A percentile compares a stretch with the other conserved stretches of the same genome.
Conservation (phyloP, 2,329 filamentous ascomycete genomes). For the Fusarium lateritium region DNA sequence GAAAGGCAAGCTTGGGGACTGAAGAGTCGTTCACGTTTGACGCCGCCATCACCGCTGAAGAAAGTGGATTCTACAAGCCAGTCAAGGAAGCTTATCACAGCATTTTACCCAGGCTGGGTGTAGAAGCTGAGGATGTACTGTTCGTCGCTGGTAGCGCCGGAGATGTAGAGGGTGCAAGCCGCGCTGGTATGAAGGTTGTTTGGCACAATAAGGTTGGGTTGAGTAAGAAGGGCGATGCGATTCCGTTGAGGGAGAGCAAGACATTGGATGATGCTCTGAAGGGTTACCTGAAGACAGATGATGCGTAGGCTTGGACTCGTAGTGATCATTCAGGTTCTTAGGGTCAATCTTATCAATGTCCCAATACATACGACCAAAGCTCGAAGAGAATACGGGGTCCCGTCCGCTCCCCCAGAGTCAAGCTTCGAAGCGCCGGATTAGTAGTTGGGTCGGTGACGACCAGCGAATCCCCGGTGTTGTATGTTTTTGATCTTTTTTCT, state of each 20-base stretch:
- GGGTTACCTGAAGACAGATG: neutral
- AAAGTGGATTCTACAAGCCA: slow-evolving; percentile 59
- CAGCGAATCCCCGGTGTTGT: too few species aligned
- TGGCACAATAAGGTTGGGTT: slow-evolving; percentile 57
- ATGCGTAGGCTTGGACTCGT: neutral
- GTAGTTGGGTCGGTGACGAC: too few species aligned
- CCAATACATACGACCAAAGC: neutral
- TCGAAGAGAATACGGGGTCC: neutral
- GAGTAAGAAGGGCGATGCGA: slow-evolving; percentile 45
- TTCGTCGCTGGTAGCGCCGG: slow-evolving; percentile 59
- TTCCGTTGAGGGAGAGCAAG: slow-evolving; percentile 15
- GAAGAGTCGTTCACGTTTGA: slow-evolving; percentile 50
- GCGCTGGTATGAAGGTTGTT: slow-evolving; percentile 57
- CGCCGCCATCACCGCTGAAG: slow-evolving; percentile 56
- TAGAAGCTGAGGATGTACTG: slow-evolving; percentile 49
- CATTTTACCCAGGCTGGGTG: slow-evolving; percentile 48
- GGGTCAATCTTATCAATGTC: neutral
- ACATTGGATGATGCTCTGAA: slow-evolving; percentile 6
- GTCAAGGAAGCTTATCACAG: slow-evolving; percentile 52
- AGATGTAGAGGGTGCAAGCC: slow-evolving; percentile 57
- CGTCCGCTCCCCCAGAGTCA: too few species aligned
- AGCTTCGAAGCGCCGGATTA: too few species aligned
- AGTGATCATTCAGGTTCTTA: neutral
- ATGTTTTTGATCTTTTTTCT: too few species aligned
- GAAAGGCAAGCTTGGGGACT: slow-evolving; percentile 17